Conservation (phyloP, 2,329 filamentous ascomycete genomes). For the Pochonia chlamydosporia region DNA sequence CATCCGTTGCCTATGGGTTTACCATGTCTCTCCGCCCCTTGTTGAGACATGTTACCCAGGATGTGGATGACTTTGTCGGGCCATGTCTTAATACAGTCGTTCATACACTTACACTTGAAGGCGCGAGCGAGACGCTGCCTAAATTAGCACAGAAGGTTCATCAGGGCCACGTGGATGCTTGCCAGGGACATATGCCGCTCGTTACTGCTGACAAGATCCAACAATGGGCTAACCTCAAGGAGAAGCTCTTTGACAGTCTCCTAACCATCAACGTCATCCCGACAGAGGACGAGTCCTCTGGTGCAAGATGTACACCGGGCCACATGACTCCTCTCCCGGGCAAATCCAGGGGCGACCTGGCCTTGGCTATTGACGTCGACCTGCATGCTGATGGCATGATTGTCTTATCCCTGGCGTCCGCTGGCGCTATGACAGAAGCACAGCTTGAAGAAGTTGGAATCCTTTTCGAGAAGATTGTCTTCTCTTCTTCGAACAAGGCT, state of each 20-base stretch:
- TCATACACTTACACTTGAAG: conserved; percentile 9
- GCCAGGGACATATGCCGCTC: conserved; percentile 16
- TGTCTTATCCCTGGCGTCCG: conserved; percentile 10
- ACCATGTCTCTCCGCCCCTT: conserved; percentile 14
- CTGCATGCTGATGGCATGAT: conserved; percentile 14
- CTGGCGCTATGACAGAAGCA: conserved; percentile 1
- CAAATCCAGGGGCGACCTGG: conserved; percentile 12
- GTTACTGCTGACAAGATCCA: conserved; percentile 15
- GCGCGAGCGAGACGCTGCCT: conserved; percentile 5
- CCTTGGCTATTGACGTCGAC: conserved; percentile 16
- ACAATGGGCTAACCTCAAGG: conserved; percentile 15
- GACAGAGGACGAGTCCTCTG: neutral
- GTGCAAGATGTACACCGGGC: neutral
- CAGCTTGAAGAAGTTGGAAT: neutral
- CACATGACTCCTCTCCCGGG: conserved; percentile 11
- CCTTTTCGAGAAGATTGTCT: conserved; percentile 13
- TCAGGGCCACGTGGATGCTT: conserved; percentile 10
- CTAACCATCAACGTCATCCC: conserved; percentile 8
- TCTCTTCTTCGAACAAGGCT: conserved; percentile 1
- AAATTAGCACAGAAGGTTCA: conserved; percentile 11
- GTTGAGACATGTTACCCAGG: conserved; percentile 6
- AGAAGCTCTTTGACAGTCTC: conserved; percentile 18
- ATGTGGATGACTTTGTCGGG: conserved; percentile 8
- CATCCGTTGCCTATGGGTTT: conserved; percentile 13
- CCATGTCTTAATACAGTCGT: conserved; percentile 17